Percentiles rank a stretch among this genome's conserved stretches.
Conservation (phyloP, 768 basidiomycete species). For the Trametes sanguinea region DNA sequence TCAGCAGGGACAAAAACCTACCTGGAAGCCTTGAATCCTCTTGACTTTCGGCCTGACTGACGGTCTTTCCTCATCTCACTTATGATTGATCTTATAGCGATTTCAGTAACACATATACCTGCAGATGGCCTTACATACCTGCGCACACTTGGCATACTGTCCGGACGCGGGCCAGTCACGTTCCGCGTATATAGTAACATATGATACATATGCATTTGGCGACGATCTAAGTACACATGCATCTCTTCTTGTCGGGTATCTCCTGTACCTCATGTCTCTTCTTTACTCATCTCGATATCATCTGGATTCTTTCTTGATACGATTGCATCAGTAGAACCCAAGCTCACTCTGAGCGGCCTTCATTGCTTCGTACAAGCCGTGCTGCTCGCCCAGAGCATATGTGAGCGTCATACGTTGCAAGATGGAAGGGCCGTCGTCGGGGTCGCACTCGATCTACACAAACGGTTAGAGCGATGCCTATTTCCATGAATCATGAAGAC, state of each 20-base stretch:
- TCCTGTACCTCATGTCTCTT: background rate
- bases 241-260: background rate
- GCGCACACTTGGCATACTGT: slow-evolving; percentile 1
- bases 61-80: background rate
- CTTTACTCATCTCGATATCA: background rate
- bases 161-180: slow-evolving; percentile 5
- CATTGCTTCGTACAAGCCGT: slow-evolving; percentile 53
- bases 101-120: slow-evolving; percentile 3
- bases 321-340: slow-evolving; percentile 7
- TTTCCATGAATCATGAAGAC: slow-evolving; percentile 19
- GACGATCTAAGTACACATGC: slow-evolving; percentile 6
- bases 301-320: background rate
- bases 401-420: slow-evolving; percentile 76
- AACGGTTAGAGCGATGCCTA: background rate
- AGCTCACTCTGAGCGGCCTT: slow-evolving; percentile 20
- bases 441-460: slow-evolving; percentile 60
- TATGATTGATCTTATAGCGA: slow-evolving; percentile 11
- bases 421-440: slow-evolving; percentile 50
- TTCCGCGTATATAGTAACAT: background rate
- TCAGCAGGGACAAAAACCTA: slow-evolving; percentile 19
- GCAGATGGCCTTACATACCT: background rate
- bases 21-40: slow-evolving; percentile 24
- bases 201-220: slow-evolving; percentile 16
- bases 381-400: slow-evolving; percentile 82
- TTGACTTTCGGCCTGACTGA: background rate